A percentile compares a stretch with the other conserved stretches of the same genome.
Evolutionary conservation across 2,329 filamentous ascomycete genomes (phyloP).

Genomic region (Sarocladium kiliense): DNA sequence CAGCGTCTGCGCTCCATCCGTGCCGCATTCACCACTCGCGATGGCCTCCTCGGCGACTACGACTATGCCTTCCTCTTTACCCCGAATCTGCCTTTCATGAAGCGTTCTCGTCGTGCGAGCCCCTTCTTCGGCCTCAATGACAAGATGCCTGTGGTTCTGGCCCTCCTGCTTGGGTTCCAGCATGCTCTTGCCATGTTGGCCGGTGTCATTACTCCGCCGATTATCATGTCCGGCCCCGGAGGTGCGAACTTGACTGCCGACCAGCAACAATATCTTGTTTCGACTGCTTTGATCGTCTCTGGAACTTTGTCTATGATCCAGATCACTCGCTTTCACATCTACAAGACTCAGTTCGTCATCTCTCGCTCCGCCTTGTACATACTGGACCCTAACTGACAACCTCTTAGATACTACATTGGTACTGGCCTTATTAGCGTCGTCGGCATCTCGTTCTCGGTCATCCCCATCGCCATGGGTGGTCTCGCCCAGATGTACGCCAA

Average conservation of each 20-base stretch:
- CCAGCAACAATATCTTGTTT: constrained; percentile 72
- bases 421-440: constrained; percentile 78
- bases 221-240: constrained; percentile 59
- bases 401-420: constrained; percentile 64
- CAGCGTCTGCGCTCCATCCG: constrained; percentile 26
- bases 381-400: neutral
- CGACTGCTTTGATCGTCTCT: constrained; percentile 72
- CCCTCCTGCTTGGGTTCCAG: constrained; percentile 71
- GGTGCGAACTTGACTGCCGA: constrained; percentile 58
- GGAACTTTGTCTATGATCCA: constrained; percentile 71
- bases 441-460: constrained; percentile 72
- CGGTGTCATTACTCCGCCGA: constrained; percentile 71
- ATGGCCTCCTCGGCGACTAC: constrained; percentile 79
- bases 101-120: constrained; percentile 42
- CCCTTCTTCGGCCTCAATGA: constrained; percentile 85
- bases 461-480: constrained; percentile 66
- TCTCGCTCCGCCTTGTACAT: neutral
- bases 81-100: constrained; percentile 78
- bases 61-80: constrained; percentile 87
- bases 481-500: constrained; percentile 74
- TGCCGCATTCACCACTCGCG: constrained; percentile 48
- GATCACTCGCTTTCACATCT: constrained; percentile 71
- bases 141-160: constrained; percentile 68
- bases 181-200: constrained; percentile 74
- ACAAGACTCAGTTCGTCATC: constrained; percentile 49